Evolutionary conservation across 148 eudicot species (phyloP).

Genomic region (Vaccinium corymbosum): DNA sequence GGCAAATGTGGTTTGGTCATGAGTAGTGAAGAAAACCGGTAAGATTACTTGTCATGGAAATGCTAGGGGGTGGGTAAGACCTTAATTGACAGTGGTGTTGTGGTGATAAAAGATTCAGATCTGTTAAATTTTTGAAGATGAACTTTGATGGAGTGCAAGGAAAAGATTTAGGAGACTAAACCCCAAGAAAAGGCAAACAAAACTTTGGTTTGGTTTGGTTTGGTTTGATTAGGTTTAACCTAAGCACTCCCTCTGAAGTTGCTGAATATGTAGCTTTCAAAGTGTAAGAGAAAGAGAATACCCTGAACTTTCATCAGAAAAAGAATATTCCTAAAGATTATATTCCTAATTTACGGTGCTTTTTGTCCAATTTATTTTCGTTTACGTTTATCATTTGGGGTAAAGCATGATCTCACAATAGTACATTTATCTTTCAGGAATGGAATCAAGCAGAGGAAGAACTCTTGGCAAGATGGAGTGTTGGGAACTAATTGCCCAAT

Average conservation of each 20-base stretch:
- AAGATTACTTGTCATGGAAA: too few species aligned
- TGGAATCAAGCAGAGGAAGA: conserved; percentile 93
- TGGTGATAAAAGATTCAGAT: too few species aligned
- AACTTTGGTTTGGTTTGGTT: neutral
- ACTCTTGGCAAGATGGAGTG: conserved; percentile 97
- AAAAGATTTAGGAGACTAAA: neutral
- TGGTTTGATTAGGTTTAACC: neutral
- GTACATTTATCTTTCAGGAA: conserved; percentile 42
- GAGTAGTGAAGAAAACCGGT: neutral
- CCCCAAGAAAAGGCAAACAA: neutral
- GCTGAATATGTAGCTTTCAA: neutral
- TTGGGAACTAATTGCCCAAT: conserved; percentile 85
- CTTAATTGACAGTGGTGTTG: too few species aligned
- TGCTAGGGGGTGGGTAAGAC: too few species aligned
- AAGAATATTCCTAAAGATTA: neutral
- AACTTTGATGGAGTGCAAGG: too few species aligned
- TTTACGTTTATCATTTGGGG: neutral
- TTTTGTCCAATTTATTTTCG: neutral
- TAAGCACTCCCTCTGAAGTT: neutral
- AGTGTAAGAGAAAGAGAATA: neutral
- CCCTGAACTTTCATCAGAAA: neutral
- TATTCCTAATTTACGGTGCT: neutral
- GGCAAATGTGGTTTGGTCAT: neutral
- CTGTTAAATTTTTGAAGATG: too few species aligned
- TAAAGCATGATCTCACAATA: neutral